Percentiles rank a stretch among this genome's conserved stretches.
These are phyloP conservation scores for Cladosporium colombiae DNA, from an alignment of 2,329 filamentous ascomycete genomes.

Conservation along the genomic window DNA sequence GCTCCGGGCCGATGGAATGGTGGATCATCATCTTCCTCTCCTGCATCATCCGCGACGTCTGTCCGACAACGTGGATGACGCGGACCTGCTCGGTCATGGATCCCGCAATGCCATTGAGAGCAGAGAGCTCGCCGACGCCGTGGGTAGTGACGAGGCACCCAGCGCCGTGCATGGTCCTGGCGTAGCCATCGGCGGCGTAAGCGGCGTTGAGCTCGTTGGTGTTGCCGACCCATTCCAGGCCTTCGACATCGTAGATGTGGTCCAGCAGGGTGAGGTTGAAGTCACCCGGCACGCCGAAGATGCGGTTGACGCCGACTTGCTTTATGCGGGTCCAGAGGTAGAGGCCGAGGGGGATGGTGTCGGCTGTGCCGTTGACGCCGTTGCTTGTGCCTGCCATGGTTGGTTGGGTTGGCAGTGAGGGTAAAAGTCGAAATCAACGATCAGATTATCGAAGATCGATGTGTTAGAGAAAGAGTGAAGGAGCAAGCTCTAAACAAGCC, in stretches of 20 bases:
- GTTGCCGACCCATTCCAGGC: conserved; percentile 52
- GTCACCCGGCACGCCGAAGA: conserved; percentile 49
- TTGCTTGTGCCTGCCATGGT: conserved; percentile 14
- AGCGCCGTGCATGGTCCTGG: conserved; percentile 54
- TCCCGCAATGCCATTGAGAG: conserved; percentile 49
- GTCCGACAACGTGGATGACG: conserved; percentile 49
- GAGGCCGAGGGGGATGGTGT: conserved; percentile 43
- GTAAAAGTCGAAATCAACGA: neutral
- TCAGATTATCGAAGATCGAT: neutral
- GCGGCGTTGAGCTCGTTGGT: conserved; percentile 61
- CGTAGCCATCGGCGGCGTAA: conserved; percentile 61
- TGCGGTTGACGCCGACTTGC: conserved; percentile 43
- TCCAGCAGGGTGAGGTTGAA: conserved; percentile 51
- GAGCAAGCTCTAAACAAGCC: neutral
- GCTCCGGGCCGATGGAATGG: conserved; percentile 45
- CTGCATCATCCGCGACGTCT: conserved; percentile 46
- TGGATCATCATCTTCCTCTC: conserved; percentile 48
- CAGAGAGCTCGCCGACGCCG: conserved; percentile 57
- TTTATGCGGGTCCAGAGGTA: conserved; percentile 48
- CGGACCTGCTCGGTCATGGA: conserved; percentile 47
- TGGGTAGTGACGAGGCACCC: conserved; percentile 59
- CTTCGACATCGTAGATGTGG: conserved; percentile 43
- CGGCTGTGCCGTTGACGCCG: conserved; percentile 10
- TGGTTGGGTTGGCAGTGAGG: neutral
- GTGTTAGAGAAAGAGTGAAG: neutral